A percentile compares a stretch with the other conserved stretches of the same genome.
These are phyloP conservation scores for Tolypocladium endophyticum DNA, from an alignment of 2,329 filamentous ascomycete species.

Conservation along the genomic window DNA sequence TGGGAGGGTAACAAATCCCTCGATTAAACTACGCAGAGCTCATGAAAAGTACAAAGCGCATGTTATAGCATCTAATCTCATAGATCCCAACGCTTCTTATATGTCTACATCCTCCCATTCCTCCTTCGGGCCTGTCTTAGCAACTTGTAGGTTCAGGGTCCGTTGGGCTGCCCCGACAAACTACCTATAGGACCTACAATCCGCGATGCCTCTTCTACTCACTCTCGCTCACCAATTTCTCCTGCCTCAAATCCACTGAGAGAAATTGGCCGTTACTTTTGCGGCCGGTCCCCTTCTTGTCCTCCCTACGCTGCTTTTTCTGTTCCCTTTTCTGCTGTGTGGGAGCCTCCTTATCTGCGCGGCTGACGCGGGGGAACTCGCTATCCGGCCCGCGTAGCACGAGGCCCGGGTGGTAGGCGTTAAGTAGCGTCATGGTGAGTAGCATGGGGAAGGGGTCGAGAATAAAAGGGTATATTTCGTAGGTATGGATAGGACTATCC, in stretches of 20 bases:
- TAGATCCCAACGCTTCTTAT: too few species aligned
- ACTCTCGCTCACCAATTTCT: neutral
- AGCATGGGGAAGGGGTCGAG: conserved; percentile 47
- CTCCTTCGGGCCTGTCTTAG: too few species aligned
- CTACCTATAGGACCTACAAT: too few species aligned
- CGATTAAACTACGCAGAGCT: too few species aligned
- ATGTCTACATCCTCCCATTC: too few species aligned
- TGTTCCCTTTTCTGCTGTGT: conserved; percentile 23
- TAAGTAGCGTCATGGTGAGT: conserved; percentile 28
- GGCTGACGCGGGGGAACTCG: conserved; percentile 25
- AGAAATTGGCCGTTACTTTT: neutral
- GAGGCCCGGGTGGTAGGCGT: conserved; percentile 32
- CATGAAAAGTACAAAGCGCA: too few species aligned
- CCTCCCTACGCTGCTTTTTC: neutral
- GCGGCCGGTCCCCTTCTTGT: neutral
- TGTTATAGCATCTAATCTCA: too few species aligned
- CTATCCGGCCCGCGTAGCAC: conserved; percentile 29
- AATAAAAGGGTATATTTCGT: conserved; percentile 41
- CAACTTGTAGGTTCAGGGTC: too few species aligned
- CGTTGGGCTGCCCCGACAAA: too few species aligned
- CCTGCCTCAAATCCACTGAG: neutral
- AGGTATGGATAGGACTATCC: conserved; percentile 29
- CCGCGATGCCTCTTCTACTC: neutral
- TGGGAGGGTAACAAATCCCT: too few species aligned
- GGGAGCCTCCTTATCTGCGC: conserved; percentile 24